Evolutionary conservation across 2,329 filamentous ascomycete genomes (phyloP).

Genomic region (Cryphonectria carpinicola): DNA sequence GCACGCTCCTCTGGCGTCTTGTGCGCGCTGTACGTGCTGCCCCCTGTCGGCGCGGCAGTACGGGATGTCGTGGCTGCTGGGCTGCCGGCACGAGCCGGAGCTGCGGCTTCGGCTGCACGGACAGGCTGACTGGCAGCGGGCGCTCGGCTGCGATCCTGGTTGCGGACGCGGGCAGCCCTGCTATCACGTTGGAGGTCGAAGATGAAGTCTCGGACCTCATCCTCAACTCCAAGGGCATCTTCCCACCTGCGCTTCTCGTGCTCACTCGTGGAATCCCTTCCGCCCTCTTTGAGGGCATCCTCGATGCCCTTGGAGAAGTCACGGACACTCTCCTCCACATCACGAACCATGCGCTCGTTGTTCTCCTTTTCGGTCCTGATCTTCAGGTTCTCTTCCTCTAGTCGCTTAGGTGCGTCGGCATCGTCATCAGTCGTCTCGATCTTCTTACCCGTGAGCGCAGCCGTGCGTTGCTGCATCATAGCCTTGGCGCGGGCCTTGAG

Average conservation of each 20-base stretch:
- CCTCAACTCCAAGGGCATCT: conserved; percentile 92
- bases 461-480: conserved; percentile 98
- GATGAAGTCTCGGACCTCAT: conserved; percentile 97
- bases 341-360: conserved; percentile 94
- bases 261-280: conserved; percentile 75
- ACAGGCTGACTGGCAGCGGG: conserved; percentile 48
- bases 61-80: conserved; percentile 57
- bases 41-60: conserved; percentile 55
- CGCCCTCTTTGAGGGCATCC: conserved; percentile 82
- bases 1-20: conserved; percentile 92
- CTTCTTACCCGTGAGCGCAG: conserved; percentile 86
- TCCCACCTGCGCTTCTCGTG: conserved; percentile 95
- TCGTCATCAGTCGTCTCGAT: conserved; percentile 71
- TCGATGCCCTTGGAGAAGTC: conserved; percentile 87
- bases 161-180: conserved; percentile 70
- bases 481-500: conserved; percentile 94
- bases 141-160: conserved; percentile 58
- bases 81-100: conserved; percentile 54
- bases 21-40: conserved; percentile 78
- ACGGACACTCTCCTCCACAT: conserved; percentile 93
- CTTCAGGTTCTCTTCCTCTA: conserved; percentile 86
- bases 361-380: conserved; percentile 85
- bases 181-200: conserved; percentile 91
- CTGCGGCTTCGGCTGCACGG: conserved; percentile 46
- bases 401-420: conserved; percentile 75